These are phyloP conservation scores for Psidium friedrichsthalianum DNA, from an alignment of 345 rosid species.

Conservation along the genomic window DNA sequence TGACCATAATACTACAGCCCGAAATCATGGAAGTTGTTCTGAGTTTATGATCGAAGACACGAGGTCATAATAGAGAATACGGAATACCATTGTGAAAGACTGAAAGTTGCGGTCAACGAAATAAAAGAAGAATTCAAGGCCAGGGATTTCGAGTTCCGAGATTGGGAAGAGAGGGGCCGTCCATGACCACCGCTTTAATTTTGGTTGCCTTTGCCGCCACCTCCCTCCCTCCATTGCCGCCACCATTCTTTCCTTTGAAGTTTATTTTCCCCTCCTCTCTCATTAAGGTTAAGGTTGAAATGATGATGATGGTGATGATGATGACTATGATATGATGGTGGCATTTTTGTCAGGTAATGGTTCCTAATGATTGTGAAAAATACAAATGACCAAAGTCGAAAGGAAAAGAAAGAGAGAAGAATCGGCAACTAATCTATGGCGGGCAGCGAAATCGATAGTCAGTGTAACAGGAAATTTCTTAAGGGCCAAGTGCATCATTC, in stretches of 20 bases:
- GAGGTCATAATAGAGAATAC: not conserved
- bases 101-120: not conserved
- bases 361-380: not conserved
- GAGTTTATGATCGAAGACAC: not conserved
- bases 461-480: not conserved
- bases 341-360: not conserved
- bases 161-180: not conserved
- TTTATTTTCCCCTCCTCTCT: not conserved
- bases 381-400: not conserved
- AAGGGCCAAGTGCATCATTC: not conserved
- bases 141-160: not conserved
- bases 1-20: not conserved
- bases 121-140: not conserved
- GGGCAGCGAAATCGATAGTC: not conserved
- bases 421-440: not conserved
- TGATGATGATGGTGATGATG: not conserved
- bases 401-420: not conserved
- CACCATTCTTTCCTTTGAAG: not conserved
- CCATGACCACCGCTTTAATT: not conserved
- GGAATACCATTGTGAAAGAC: not conserved
- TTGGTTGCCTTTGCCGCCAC: not conserved
- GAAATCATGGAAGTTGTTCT: not conserved
- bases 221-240: not conserved
- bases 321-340: not conserved
- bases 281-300: not conserved